phyloP scores from a whole-genome alignment of 352 stramenopile genomes.

The Globisporangium echinulatum region DNA sequence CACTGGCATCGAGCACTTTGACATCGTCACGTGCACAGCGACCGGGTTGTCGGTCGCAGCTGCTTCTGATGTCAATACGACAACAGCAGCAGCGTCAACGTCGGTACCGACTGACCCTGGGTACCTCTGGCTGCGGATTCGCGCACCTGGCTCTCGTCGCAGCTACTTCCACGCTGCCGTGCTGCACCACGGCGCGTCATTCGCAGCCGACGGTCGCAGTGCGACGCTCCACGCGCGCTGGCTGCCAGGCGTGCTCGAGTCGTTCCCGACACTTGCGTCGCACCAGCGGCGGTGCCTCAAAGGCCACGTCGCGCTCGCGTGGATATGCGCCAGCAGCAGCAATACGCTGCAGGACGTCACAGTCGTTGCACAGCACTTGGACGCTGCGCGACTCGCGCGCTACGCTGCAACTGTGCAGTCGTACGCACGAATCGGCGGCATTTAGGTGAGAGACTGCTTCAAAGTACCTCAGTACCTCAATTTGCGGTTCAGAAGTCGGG shows the following conservation, averaged over 20 bases:
- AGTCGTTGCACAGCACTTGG: conserved; percentile 39
- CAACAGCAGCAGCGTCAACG: background rate
- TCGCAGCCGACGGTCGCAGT: background rate
- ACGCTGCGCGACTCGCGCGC: conserved; percentile 21
- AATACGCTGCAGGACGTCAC: conserved; percentile 24
- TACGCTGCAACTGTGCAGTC: conserved; percentile 49
- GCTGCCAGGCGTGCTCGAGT: conserved; percentile 46
- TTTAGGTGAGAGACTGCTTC: too few species aligned
- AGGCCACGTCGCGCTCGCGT: conserved; percentile 28
- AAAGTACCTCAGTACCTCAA: too few species aligned
- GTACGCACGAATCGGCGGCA: conserved; percentile 22
- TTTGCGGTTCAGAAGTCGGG: too few species aligned
- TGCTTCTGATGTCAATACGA: background rate
- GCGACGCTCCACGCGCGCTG: conserved; percentile 28
- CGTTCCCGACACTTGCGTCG: conserved; percentile 31
- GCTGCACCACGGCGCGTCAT: conserved; percentile 23
- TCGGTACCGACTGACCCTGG: conserved; percentile 28
- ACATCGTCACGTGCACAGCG: conserved; percentile 20
- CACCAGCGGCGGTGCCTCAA: conserved; percentile 36
- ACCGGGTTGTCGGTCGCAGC: too few species aligned
- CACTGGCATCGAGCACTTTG: conserved; percentile 24
- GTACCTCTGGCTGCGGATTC: conserved; percentile 32
- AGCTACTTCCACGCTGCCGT: conserved; percentile 32
- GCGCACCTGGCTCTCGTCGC: conserved; percentile 6
- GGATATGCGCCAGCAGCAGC: conserved; percentile 15